Conservation (phyloP, 148 eudicot genomes). For the Chenopodium album region DNA sequence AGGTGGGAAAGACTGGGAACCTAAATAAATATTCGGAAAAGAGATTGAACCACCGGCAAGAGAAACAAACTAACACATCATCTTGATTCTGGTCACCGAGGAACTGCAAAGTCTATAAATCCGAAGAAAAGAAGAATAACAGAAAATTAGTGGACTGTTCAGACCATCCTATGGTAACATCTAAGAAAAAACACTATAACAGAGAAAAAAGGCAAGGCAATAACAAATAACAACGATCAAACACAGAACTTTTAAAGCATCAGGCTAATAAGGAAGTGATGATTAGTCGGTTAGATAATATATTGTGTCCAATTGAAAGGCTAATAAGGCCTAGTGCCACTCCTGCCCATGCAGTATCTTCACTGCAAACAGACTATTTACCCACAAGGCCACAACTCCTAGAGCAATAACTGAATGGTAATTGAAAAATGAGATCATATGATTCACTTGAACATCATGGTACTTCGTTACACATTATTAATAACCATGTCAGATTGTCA, state of each 20-base stretch:
- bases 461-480: neutral
- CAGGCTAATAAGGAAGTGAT: too few species aligned
- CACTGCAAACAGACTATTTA: neutral
- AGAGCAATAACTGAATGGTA: neutral
- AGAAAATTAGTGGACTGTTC: constrained; percentile 31
- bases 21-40: neutral
- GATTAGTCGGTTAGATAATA: neutral
- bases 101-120: constrained; percentile 55
- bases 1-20: neutral
- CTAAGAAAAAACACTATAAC: neutral
- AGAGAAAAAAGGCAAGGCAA: neutral
- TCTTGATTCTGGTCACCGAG: constrained; percentile 44
- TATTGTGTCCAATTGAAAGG: neutral
- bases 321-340: neutral
- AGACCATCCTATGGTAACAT: neutral
- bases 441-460: neutral
- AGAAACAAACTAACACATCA: constrained; percentile 12
- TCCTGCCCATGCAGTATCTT: neutral
- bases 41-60: neutral
- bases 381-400: neutral
- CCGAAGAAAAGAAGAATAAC: constrained; percentile 17
- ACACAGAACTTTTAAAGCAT: too few species aligned
- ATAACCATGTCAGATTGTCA: neutral
- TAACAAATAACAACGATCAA: too few species aligned
- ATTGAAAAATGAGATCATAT: neutral